phyloP scores from a whole-genome alignment of 2,329 filamentous ascomycete genomes.

The Stagonosporopsis cucurbitacearum region DNA sequence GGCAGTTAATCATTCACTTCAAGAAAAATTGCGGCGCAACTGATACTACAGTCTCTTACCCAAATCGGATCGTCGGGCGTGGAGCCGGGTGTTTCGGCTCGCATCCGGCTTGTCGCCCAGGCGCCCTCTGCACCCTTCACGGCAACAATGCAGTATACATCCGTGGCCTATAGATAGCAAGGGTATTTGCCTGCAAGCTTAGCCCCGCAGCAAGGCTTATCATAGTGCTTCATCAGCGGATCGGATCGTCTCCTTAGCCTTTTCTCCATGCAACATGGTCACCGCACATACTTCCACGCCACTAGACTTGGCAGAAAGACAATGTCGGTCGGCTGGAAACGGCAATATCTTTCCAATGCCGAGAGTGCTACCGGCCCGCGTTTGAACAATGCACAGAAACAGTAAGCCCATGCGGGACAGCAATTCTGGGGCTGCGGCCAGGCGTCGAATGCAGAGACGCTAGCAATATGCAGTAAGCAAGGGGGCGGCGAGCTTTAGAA shows the following conservation, averaged over 20 bases:
- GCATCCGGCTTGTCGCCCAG: no score
- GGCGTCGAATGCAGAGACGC: not conserved
- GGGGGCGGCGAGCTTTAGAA: not conserved
- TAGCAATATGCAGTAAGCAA: not conserved
- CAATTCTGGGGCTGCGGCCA: not conserved
- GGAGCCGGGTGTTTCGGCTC: no score
- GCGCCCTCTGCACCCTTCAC: no score
- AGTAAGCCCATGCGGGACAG: not conserved
- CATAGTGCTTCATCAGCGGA: not conserved
- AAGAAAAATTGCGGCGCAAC: no score
- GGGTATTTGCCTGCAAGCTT: not conserved
- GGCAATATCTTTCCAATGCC: not conserved
- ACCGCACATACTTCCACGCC: not conserved
- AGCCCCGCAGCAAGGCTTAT: not conserved
- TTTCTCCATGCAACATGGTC: not conserved
- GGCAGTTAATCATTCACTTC: no score
- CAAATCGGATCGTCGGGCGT: no score
- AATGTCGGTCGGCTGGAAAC: not conserved
- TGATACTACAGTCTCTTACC: no score
- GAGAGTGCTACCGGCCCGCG: no score
- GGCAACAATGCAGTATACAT: no score
- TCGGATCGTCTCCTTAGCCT: not conserved
- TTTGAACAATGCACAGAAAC: not conserved
- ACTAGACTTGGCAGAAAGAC: not conserved
- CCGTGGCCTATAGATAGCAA: not conserved